Conservation (phyloP, 1,284 basidiomycete genomes). For the Rhodotorula sp. region DNA sequence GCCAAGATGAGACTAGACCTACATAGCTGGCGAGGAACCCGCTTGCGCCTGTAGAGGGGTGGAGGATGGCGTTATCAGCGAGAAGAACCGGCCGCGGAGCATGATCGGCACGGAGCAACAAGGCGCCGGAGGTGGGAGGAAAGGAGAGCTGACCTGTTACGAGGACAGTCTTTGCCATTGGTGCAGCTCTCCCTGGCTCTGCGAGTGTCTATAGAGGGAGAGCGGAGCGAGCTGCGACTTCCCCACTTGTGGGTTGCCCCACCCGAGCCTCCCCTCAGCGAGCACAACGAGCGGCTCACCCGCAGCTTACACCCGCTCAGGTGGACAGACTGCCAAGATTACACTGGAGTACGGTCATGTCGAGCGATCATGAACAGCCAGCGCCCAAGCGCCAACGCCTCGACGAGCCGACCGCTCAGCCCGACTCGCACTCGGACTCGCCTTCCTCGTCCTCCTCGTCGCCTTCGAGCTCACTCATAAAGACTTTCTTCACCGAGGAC, state of each 20-base stretch:
- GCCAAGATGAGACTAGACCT: not conserved
- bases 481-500: not conserved
- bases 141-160: conserved; percentile 17
- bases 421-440: not conserved
- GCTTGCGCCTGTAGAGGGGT: conserved; percentile 16
- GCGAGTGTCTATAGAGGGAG: not conserved
- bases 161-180: conserved; percentile 27
- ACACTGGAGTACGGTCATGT: not conserved
- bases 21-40: conserved; percentile 40
- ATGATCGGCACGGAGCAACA: not conserved
- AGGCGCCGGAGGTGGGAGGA: not conserved
- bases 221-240: not conserved
- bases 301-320: not conserved
- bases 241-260: not conserved
- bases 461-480: not conserved
- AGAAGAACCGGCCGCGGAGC: not conserved
- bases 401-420: conserved; percentile 1
- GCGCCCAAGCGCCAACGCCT: conserved; percentile 27
- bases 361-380: conserved; percentile 1
- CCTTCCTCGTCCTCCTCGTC: not conserved
- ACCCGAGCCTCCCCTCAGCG: conserved; percentile 4
- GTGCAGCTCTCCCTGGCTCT: not conserved
- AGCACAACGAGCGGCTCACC: not conserved
- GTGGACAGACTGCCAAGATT: too few relatives aligned
- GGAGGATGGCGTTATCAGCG: not conserved